Base-by-base conservation (phyloP, 805 yeast genomes). In the Lipomyces chichibuensis region DNA sequence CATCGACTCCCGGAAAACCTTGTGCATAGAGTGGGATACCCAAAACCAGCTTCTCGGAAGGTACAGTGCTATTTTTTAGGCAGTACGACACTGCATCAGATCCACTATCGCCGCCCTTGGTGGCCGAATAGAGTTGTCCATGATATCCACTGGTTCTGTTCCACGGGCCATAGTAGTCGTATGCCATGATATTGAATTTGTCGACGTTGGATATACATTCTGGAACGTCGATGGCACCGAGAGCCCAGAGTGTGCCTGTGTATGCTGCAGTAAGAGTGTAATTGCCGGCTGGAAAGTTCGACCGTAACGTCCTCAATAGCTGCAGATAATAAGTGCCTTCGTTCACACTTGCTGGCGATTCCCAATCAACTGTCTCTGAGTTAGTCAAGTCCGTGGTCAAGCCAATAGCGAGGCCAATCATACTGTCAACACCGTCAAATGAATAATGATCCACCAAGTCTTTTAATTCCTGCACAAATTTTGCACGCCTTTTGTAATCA, bases 21-120 rank as follows among this genome's bases (percentile, higher is more conserved):
- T 88, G 75, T 23, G 97, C 98, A 76, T 92, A 94, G 25, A 86
- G 79, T 0, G 98, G 97, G 88, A 93, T 88, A 0, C 98, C 98
- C 51, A 94, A 73, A 1, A 88, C 80, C 8, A 94, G 70, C 74
- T 90, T 89, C 0, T 71, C 55, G 0, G 87, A 69, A 0, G 77
- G 63, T 1, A 87, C 80, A 0, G 86, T 85, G 1, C 71, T 65
- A 0, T 73, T 29, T 13, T 52, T 23, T 0, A 83, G 46, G 77
- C 89, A 84, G 63, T 74, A 77, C 1, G 75, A 59, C 3, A 90
- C 78, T 0, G 88, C 84, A 2, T 77, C 76, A 5, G 70, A 62
- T 4, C 57, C 70, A 17, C 62, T 43, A 65, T 84, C 84, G 1
- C 81, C 87, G 63, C 83, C 83, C 39, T 84, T 72, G 2, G 75